Percentiles rank a stretch among this genome's conserved stretches.
These are phyloP conservation scores for Sporodiniella umbellata DNA, from an alignment of 371 early-diverging fungal species.

Conservation along the genomic window DNA sequence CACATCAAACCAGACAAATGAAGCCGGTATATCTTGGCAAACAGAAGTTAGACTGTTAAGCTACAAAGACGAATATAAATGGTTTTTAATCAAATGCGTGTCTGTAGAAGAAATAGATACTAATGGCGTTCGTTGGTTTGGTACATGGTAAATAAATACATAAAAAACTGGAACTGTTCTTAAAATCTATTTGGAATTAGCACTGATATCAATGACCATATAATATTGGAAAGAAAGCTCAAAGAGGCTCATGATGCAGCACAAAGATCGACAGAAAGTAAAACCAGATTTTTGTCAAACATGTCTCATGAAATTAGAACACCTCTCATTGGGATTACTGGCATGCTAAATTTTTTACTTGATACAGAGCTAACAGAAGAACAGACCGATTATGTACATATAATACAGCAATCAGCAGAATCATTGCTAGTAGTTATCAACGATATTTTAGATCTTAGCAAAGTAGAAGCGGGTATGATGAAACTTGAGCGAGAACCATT, in stretches of 20 bases:
- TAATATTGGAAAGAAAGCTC: conserved; percentile 57
- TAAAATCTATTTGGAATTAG: conserved; percentile 16
- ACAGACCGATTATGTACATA: conserved; percentile 65
- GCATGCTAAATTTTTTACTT: conserved; percentile 63
- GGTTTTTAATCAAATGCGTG: conserved; percentile 65
- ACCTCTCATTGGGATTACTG: conserved; percentile 64
- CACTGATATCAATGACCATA: conserved; percentile 67
- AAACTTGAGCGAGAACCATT: conserved; percentile 64
- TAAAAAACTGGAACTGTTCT: neutral
- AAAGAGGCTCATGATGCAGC: conserved; percentile 69
- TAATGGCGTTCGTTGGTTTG: conserved; percentile 61
- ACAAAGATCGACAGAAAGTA: conserved; percentile 67
- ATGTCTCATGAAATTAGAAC: conserved; percentile 73
- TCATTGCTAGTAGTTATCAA: conserved; percentile 63
- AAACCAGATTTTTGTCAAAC: conserved; percentile 64
- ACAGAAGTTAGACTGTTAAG: conserved; percentile 53
- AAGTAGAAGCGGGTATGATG: conserved; percentile 74
- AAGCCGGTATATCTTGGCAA: conserved; percentile 53
- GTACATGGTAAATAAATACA: conserved; percentile 48
- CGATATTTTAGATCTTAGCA: conserved; percentile 67
- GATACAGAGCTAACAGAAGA: conserved; percentile 61
- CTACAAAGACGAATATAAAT: conserved; percentile 49
- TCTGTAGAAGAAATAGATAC: conserved; percentile 59
- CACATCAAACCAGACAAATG: conserved; percentile 17
- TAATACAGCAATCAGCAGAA: conserved; percentile 63